Base-by-base conservation (phyloP, 2,329 filamentous ascomycete genomes). In the Fusarium keratoplasticum region DNA sequence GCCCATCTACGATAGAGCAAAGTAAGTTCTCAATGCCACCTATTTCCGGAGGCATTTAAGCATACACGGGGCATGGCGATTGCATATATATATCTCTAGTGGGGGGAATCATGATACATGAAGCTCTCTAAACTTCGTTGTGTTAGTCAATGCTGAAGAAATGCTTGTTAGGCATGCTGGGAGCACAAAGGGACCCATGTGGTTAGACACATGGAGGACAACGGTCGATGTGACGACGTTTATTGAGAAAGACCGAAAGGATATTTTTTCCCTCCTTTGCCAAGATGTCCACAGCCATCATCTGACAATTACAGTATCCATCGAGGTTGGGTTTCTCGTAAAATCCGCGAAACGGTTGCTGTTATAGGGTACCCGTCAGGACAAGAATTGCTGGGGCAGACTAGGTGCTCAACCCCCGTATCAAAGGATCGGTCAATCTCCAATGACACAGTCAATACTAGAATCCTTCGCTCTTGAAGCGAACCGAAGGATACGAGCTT, bases 401-500 rank as follows among this genome's bases (percentile, higher is more conserved):
- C 38, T 11, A 31, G 29, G 10, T 7, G 38, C 42, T 50, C 25
- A 10, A 10, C 14, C 22, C 22, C 22, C 18, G 22, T 27, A 52
- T 52, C 47, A 52, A 52, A 52, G 27, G 27, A 52, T 52, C 47
- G 4, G 27, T 52, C 25, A 29, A 10, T 29, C 44, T 27, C 25
- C 25, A 50, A 50, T 50, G 2, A 14, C 47, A 18, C 8, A 31
- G 16, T 3, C 27, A 52, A 52, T 25, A 29, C 27, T 52, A 4
- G 10, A 31, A 52, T 52, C 47, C 47, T 31, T 31, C 27, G 18
- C 27, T 20, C 10, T 20, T 8, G 18, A 52, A 31, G 13, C 27
- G 27, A 52, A 40, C 11, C 47, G 18, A 55, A 42, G 47, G 31
- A 64, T 57, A 64, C 61, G 61, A 64, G 27, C n/a, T 40, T 42